Base-by-base conservation (phyloP, 345 rosid species). In the Dimocarpus longan region DNA sequence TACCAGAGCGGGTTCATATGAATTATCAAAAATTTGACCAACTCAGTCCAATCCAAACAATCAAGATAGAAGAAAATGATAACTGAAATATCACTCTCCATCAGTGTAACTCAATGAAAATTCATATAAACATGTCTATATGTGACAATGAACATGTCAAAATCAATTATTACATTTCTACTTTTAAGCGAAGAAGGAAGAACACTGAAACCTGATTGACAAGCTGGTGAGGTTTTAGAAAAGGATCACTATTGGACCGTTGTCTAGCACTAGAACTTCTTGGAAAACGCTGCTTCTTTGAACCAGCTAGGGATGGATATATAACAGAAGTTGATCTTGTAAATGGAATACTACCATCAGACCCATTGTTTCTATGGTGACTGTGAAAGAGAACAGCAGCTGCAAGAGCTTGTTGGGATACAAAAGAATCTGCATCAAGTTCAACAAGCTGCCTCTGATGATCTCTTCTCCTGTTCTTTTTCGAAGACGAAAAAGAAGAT, bases 221-320 rank as follows among this genome's bases (percentile, higher is more conserved):
- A 78, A 82, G 78, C 19, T 77, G 81, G 42, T 52, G 72, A 66
- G 82, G 74, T 44, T 24, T 73, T 1, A 74, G 6, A 32, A 57
- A 56, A 73, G 63, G 75, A 44, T 66, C 82, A 39, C 56, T 18
- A 70, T 10, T 66, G 54, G 83, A 80, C 21, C 63, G 80, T 66
- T 56, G 84, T 76, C 84, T 65, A 4, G 88, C 46, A 11, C 85
- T 85, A 4, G 76, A 84, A 72, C 88, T 88, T 70, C 83, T 80
- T 1, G 68, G 7, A n/a, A 82, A 40, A 59, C 76, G 65, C 24
- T 72, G 81, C 78, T 80, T 84, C 63, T 74, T 70, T 13, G 76
- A 60, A 44, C 73, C 77, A 1, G 54, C 79, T 0, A 40, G 44
- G 73, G 81, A 54, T 10, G 77, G 77, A 43, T 74, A 54, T 1